Conservation (phyloP, 768 basidiomycete species). For the Rossbeevera mucosa region DNA sequence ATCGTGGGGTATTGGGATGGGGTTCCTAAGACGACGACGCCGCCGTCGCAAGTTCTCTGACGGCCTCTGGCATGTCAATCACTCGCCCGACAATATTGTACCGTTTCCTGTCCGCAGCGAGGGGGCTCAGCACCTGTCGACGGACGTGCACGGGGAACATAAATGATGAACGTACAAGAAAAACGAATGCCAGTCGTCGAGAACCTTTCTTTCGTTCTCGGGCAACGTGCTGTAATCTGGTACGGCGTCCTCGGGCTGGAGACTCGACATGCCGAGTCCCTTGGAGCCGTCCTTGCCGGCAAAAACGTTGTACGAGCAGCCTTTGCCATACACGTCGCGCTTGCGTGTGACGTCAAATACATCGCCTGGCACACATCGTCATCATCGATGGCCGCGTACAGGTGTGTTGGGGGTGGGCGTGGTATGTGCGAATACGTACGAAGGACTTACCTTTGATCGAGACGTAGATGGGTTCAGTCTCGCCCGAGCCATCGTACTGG, state of each 20-base stretch:
- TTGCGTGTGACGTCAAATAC: conserved; percentile 89
- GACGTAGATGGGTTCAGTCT: conserved; percentile 74
- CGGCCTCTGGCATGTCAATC: conserved; percentile 44
- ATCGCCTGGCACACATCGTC: conserved; percentile 41
- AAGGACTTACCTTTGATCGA: conserved; percentile 76
- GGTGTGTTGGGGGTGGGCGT: neutral
- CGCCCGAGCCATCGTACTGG: conserved; percentile 64
- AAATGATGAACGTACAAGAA: conserved; percentile 67
- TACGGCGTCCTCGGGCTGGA: conserved; percentile 81
- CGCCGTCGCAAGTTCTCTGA: conserved; percentile 6
- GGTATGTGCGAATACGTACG: conserved; percentile 30
- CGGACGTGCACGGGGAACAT: neutral
- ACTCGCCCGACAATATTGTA: conserved; percentile 86
- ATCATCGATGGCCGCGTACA: neutral
- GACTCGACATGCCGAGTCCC: conserved; percentile 84
- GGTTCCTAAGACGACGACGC: neutral
- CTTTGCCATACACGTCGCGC: conserved; percentile 83
- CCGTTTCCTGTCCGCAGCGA: conserved; percentile 51
- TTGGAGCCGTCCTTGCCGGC: conserved; percentile 92
- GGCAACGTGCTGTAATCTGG: conserved; percentile 77
- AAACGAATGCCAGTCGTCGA: conserved; percentile 88
- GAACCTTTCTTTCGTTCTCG: conserved; percentile 67
- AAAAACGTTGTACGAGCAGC: conserved; percentile 76
- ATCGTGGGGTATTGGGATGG: neutral
- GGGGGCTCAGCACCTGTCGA: neutral